Evolutionary conservation across 164 flowering plant genomes (phyloP), one percentile per base, ranked within the genome.

Genomic region (Litsea cubeba): DNA sequence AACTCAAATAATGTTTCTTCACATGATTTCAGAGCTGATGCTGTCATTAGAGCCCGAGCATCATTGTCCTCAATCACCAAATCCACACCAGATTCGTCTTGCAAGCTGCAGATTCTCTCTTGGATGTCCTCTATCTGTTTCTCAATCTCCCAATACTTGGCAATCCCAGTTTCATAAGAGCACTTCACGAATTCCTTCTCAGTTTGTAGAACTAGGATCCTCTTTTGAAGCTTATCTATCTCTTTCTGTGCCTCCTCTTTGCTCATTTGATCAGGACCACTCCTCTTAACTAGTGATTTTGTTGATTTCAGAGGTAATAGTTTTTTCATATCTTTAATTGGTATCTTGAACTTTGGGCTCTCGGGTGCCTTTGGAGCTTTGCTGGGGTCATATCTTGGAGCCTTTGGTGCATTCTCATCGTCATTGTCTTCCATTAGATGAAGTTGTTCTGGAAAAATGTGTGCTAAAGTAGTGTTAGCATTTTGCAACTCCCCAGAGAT

Each of bases 381-480:
- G 11, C 23, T 32, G 5, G 70, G 51, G 67, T 75, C 79, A 17
- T 15, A 17, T 1, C 83, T 40, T 60, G 58, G 54, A 7, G 68
- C 18, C 40, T 62, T 30, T 23, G 40, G 68, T 3, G 69, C 23
- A 20, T 24, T 25, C 63, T 51, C 69, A 46, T 80, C 83, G 30
- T 84, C 88, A 22, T 87, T 87, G 5, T 87, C 95, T 8, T 83
- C 89, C 24, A 88, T 94, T 76, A 88, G 76, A 58, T 83, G 90
- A 70, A 87, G 84, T 76, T 86, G 86, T 35, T 91, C 98, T 0
- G 98, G 98, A 74, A 80, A 92, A 26, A 85, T 88, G 1, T 89
- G 73, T 18, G 97, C 98, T 66, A 94, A 87, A n/a, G 96, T 89
- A 65, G 87, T 84, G 70, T 92, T 92, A 15, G 96, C 97, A 69